phyloP scores from a whole-genome alignment of 2,329 filamentous ascomycete species.

The Aspergillus intermedius region DNA sequence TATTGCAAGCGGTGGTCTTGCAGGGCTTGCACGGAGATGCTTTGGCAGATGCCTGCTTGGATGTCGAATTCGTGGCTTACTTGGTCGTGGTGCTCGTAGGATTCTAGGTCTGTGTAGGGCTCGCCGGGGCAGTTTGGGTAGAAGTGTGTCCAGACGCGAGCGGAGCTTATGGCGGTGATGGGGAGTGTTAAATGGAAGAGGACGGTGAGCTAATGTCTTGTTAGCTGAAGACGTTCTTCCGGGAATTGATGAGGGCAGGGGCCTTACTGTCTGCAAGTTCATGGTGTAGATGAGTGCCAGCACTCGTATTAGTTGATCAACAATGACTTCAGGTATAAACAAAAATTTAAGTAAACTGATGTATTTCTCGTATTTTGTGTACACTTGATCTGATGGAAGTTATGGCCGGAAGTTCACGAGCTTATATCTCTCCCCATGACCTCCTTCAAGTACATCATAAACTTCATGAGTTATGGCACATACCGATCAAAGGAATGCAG shows the following conservation, averaged over 20 bases:
- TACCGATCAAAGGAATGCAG: too few species aligned
- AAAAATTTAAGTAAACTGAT: too few species aligned
- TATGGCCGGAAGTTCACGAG: too few species aligned
- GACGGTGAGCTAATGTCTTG: constrained; percentile 4
- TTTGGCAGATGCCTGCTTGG: constrained; percentile 17
- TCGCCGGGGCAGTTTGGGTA: constrained; percentile 22
- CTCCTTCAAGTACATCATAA: too few species aligned
- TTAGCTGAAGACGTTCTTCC: neutral
- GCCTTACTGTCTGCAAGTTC: neutral
- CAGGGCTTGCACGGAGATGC: constrained; percentile 19
- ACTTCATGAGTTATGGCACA: too few species aligned
- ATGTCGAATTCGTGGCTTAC: constrained; percentile 17
- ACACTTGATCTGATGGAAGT: too few species aligned
- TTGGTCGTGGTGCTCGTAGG: constrained; percentile 19
- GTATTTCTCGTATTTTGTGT: too few species aligned
- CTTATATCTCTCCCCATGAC: too few species aligned
- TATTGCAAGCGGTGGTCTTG: constrained; percentile 10
- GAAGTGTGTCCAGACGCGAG: constrained; percentile 26
- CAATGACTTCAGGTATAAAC: too few species aligned
- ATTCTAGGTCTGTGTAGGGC: constrained; percentile 12
- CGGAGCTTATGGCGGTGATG: constrained; percentile 17
- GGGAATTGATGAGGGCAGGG: neutral
- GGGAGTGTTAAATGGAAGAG: constrained; percentile 9
- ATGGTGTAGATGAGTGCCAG: neutral
- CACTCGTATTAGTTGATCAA: too few species aligned